These are phyloP conservation scores for Emericellopsis terricola DNA, from an alignment of 495 filamentous ascomycete species.

Conservation along the genomic window DNA sequence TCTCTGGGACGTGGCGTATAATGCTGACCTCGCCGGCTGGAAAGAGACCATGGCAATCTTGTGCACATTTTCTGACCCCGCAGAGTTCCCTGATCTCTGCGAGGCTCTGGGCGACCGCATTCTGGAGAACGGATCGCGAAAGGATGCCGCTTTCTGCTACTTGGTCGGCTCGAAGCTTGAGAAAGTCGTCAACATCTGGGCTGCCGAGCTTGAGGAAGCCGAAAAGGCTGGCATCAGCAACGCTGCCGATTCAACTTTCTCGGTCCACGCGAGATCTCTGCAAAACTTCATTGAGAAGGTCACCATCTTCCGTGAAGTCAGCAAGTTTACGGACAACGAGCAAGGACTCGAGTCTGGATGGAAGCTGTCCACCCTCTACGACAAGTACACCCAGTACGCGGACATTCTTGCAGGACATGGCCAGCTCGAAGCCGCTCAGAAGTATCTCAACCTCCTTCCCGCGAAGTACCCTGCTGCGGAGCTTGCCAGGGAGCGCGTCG, in stretches of 20 bases:
- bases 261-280: conserved; percentile 72
- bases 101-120: conserved; percentile 89
- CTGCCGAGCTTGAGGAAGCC: conserved; percentile 64
- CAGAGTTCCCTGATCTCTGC: conserved; percentile 90
- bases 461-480: conserved; percentile 75
- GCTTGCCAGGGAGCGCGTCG: conserved; percentile 70
- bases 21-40: conserved; percentile 84
- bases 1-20: conserved; percentile 94
- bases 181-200: conserved; percentile 90
- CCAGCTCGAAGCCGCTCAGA: conserved; percentile 68
- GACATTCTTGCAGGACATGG: conserved; percentile 88
- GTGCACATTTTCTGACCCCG: conserved; percentile 81
- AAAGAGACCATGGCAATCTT: conserved; percentile 91
- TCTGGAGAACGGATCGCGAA: conserved; percentile 53
- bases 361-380: conserved; percentile 79
- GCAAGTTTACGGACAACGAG: conserved; percentile 75
- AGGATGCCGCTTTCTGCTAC: conserved; percentile 92
- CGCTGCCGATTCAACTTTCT: conserved; percentile 60
- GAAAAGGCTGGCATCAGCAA: conserved; percentile 59
- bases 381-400: conserved; percentile 93
- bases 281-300: conserved; percentile 97
- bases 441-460: conserved; percentile 81
- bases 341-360: conserved; percentile 51
- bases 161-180: conserved; percentile 90
- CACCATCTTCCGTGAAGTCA: conserved; percentile 86